These are phyloP conservation scores for Trichosporon inkin DNA, from an alignment of 1,284 basidiomycete species.

Conservation along the genomic window DNA sequence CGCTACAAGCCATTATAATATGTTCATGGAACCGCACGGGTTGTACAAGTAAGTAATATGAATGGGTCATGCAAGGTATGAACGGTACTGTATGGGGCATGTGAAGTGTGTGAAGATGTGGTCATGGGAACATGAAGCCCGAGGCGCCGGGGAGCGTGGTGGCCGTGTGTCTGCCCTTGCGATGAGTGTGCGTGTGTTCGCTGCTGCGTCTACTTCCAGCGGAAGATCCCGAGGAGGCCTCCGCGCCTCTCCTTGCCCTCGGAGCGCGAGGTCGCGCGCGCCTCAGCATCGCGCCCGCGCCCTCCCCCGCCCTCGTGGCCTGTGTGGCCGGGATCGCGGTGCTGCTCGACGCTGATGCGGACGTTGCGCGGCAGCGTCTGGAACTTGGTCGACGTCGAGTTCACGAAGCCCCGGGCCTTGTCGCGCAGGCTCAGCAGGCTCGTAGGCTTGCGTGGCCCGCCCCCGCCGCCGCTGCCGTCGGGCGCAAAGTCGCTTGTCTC, in stretches of 20 bases:
- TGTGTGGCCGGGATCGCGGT: not conserved
- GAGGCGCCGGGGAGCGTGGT: constrained; percentile 3
- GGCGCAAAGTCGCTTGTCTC: not conserved
- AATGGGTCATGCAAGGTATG: too few species aligned
- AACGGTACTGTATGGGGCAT: too few species aligned
- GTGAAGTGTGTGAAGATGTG: too few species aligned
- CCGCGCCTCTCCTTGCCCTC: constrained; percentile 1
- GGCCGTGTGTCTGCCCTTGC: constrained; percentile 13
- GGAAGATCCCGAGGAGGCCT: not conserved
- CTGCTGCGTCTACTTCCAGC: constrained; percentile 1
- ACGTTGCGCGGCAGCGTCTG: constrained; percentile 6
- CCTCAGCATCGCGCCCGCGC: too few species aligned
- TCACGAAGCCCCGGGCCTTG: constrained; percentile 30
- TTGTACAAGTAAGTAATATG: too few species aligned
- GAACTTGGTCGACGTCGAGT: constrained; percentile 5
- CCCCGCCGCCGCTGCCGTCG: not conserved
- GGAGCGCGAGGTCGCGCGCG: not conserved
- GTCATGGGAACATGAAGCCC: not conserved
- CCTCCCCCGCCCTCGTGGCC: not conserved
- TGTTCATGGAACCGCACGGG: too few species aligned
- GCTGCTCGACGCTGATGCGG: not conserved
- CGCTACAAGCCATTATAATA: too few species aligned
- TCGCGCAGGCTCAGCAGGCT: constrained; percentile 41
- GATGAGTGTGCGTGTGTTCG: not conserved
- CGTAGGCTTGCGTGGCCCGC: constrained; percentile 32